Evolutionary conservation across 345 rosid species (phyloP).

Genomic region (Eucalyptus marginata): DNA sequence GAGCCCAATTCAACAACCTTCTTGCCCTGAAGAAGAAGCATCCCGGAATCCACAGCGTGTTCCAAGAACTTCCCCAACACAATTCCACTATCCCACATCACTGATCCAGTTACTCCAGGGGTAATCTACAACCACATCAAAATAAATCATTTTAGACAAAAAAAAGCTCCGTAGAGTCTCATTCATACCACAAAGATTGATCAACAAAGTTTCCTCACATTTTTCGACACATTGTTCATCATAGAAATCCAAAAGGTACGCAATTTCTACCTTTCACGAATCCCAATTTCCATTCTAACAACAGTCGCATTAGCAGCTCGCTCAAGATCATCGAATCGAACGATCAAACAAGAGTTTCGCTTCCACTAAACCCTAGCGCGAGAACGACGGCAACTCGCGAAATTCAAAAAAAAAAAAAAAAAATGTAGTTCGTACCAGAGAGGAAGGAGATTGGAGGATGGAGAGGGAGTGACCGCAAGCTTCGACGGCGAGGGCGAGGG

Average conservation of each 20-base stretch:
- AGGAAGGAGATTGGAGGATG: constrained; percentile 86
- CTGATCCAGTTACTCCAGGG: constrained; percentile 90
- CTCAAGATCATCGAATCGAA: not conserved
- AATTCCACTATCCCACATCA: constrained; percentile 94
- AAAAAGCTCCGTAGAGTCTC: not conserved
- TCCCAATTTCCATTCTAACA: not conserved
- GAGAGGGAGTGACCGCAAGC: constrained; percentile 82
- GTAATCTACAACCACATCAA: constrained; percentile 18
- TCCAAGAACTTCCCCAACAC: constrained; percentile 85
- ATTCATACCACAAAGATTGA: not conserved
- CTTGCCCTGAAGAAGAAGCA: constrained; percentile 63
- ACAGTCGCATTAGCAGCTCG: not conserved
- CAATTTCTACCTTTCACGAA: not conserved
- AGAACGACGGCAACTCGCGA: not conserved
- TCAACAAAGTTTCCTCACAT: not conserved
- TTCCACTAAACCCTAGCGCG: not conserved
- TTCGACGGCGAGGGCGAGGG: constrained; percentile 65
- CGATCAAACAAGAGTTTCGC: not conserved
- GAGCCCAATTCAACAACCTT: constrained; percentile 81
- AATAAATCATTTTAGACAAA: not conserved
- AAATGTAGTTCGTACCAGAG: constrained; percentile 29
- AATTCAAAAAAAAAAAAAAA: no score
- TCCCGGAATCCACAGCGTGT: constrained; percentile 67
- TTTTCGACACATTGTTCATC: not conserved
- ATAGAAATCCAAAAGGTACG: not conserved